Conservation (phyloP, 2,329 filamentous ascomycete genomes). For the Nannizziopsis barbatae region DNA sequence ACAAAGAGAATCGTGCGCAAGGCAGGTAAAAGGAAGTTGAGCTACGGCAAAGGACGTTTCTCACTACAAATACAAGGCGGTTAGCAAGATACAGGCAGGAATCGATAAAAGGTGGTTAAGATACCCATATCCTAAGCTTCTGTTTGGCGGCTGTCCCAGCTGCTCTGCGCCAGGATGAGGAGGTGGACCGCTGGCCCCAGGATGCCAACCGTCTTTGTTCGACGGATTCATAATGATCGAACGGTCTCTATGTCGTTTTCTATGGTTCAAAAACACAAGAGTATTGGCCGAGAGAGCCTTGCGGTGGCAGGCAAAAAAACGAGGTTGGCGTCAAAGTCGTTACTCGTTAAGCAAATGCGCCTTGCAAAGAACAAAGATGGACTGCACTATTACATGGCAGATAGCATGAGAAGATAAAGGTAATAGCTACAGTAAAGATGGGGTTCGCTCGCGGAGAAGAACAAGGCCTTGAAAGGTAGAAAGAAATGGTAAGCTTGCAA, state of each 20-base stretch:
- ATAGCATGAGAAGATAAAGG: background rate
- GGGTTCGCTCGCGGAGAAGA: background rate
- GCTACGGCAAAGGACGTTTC: background rate
- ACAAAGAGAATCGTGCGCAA: background rate
- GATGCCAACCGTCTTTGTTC: constrained; percentile 36
- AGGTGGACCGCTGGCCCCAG: constrained; percentile 29
- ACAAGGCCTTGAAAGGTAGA: background rate
- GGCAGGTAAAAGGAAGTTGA: constrained; percentile 5
- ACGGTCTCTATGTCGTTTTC: background rate
- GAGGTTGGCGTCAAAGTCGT: background rate
- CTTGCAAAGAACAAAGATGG: background rate
- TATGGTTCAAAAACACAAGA: background rate
- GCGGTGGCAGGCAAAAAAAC: background rate
- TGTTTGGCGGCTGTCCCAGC: constrained; percentile 31
- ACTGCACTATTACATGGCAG: constrained; percentile 5
- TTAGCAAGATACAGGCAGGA: constrained; percentile 29
- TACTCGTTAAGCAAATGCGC: background rate
- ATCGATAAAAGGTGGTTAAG: constrained; percentile 13
- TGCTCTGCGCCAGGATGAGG: constrained; percentile 35
- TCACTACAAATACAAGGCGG: background rate
- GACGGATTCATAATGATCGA: constrained; percentile 29
- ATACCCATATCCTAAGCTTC: constrained; percentile 37
- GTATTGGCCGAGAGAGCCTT: background rate
- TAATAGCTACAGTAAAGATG: background rate
- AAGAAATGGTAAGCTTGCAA: background rate